A percentile compares a stretch with the other conserved stretches of the same genome.
Evolutionary conservation across 2,329 filamentous ascomycete genomes (phyloP).

Genomic region (Rhinocladiella similis): DNA sequence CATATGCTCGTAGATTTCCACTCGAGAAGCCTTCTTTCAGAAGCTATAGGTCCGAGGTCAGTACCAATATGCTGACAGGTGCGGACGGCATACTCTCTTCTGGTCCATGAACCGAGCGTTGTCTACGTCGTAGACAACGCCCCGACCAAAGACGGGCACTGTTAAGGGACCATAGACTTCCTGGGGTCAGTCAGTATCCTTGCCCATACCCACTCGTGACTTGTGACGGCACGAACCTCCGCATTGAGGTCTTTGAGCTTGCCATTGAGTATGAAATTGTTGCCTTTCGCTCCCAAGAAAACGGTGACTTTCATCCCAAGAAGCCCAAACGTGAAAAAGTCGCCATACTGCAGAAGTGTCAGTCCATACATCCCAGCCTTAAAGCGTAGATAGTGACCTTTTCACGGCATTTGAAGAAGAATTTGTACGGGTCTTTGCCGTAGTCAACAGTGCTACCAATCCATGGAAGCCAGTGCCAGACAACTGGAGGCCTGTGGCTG

Average conservation of each 20-base stretch:
- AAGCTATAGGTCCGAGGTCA: slow-evolving; percentile 42
- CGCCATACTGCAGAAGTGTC: slow-evolving; percentile 64
- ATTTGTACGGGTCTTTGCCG: slow-evolving; percentile 76
- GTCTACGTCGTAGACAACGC: slow-evolving; percentile 88
- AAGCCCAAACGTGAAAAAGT: slow-evolving; percentile 86
- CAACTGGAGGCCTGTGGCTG: slow-evolving; percentile 49
- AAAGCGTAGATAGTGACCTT: slow-evolving; percentile 59
- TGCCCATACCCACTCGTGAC: not conserved
- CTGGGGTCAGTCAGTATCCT: not conserved
- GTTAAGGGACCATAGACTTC: slow-evolving; percentile 81
- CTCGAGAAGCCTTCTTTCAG: slow-evolving; percentile 65
- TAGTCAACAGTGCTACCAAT: slow-evolving; percentile 91
- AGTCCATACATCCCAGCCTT: too few species aligned
- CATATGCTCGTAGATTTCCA: slow-evolving; percentile 67
- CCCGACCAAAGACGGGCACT: slow-evolving; percentile 72
- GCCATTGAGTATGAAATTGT: slow-evolving; percentile 89
- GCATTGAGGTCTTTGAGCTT: slow-evolving; percentile 88
- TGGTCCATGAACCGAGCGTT: slow-evolving; percentile 94
- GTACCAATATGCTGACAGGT: too few species aligned
- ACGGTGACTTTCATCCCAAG: slow-evolving; percentile 89
- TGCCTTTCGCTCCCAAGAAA: slow-evolving; percentile 76
- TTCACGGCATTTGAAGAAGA: slow-evolving; percentile 64
- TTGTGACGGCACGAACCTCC: slow-evolving; percentile 46
- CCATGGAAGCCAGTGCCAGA: slow-evolving; percentile 67
- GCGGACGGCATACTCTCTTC: slow-evolving; percentile 68